phyloP scores from a whole-genome alignment of 805 yeast species.

The Vanderwaltozyma polyspora region DNA sequence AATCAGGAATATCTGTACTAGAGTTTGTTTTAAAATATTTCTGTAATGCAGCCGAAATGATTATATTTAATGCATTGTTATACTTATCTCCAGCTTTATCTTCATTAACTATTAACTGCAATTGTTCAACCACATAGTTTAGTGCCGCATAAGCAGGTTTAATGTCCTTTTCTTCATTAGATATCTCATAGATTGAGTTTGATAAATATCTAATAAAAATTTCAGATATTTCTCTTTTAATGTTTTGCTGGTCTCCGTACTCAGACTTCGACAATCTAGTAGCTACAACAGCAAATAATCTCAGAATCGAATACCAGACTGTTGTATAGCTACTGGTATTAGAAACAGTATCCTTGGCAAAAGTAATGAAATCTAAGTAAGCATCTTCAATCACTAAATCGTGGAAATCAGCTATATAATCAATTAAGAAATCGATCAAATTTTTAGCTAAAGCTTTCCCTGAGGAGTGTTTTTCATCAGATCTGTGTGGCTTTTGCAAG shows the following conservation, averaged over 20 bases:
- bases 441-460: constrained; percentile 6
- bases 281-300: constrained; percentile 40
- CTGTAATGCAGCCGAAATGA: constrained; percentile 40
- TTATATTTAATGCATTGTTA: constrained; percentile 23
- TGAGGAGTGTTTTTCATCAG: not conserved
- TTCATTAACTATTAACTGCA: constrained; percentile 18
- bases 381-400: constrained; percentile 69
- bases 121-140: constrained; percentile 7
- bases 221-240: constrained; percentile 45
- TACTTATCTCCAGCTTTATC: constrained; percentile 42
- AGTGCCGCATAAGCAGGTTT: not conserved
- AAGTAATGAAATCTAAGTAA: constrained; percentile 47
- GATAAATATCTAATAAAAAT: constrained; percentile 30
- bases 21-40: constrained; percentile 36
- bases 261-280: constrained; percentile 45
- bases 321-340: constrained; percentile 39
- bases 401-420: constrained; percentile 56
- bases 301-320: constrained; percentile 43
- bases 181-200: constrained; percentile 13
- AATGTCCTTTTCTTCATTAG: not conserved
- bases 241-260: constrained; percentile 48
- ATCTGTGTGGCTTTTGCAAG: not conserved
- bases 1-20: constrained; percentile 32
- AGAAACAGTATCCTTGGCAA: constrained; percentile 46
- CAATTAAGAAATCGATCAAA: constrained; percentile 46